Evolutionary conservation across 345 rosid species (phyloP).

Genomic region (Brassica juncea): DNA sequence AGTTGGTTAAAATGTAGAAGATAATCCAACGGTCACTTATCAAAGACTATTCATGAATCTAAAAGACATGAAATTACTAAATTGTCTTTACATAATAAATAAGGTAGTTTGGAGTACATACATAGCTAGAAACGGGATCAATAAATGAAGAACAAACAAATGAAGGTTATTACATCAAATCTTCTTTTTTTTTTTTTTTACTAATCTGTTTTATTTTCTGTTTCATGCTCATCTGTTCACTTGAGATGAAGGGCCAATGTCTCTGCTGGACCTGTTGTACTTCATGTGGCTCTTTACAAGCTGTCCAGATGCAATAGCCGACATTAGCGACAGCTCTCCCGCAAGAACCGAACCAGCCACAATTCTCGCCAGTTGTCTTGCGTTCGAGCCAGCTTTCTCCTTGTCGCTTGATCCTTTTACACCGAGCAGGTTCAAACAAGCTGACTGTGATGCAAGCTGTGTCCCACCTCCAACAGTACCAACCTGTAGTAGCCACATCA

Average conservation of each 20-base stretch:
- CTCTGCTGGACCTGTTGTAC: constrained; percentile 70
- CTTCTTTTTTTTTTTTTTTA: not conserved
- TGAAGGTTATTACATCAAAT: constrained; percentile 17
- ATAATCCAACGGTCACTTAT: not conserved
- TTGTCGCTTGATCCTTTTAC: constrained; percentile 58
- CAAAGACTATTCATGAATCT: not conserved
- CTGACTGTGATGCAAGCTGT: constrained; percentile 80
- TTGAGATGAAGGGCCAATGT: constrained; percentile 42
- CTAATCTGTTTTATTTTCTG: constrained; percentile 12
- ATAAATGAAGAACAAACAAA: constrained; percentile 17
- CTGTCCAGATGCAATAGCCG: constrained; percentile 75
- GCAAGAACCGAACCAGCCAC: constrained; percentile 87
- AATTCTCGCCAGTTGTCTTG: constrained; percentile 57
- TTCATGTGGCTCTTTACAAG: constrained; percentile 85
- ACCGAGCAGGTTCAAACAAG: constrained; percentile 72
- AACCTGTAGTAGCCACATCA: constrained; percentile 51
- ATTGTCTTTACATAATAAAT: not conserved
- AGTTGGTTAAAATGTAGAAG: not conserved
- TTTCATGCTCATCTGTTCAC: constrained; percentile 17
- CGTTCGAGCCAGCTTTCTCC: constrained; percentile 60
- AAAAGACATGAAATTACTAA: not conserved
- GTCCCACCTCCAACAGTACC: constrained; percentile 90
- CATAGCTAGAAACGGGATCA: not conserved
- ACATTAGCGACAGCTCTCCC: constrained; percentile 73
- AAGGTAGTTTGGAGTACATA: not conserved